Base-by-base conservation (phyloP, 441 rosid genomes). In the Biscutella laevigata region DNA sequence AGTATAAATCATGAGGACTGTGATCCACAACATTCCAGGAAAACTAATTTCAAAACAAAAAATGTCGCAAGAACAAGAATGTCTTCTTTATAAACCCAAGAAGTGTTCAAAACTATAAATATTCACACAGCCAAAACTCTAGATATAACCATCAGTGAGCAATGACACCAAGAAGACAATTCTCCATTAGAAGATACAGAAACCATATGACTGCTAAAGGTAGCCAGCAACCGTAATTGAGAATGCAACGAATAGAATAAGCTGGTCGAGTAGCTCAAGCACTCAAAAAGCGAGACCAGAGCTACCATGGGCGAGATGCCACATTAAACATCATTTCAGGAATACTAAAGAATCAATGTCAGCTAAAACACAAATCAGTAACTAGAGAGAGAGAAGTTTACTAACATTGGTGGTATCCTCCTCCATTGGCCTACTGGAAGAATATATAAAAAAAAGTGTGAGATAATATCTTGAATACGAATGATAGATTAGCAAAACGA, bases 361-460 rank as follows among this genome's bases (percentile, higher is more conserved):
- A n/a, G n/a, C n/a, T n/a, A 0, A 9, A 6, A 3, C 37, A 22
- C 25, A 51, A 33, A 11, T 12, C 32, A 14, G 48, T 6, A 22
- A 20, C 39, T 48, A 54, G 28, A 29, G 12, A 25, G n/a, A n/a
- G n/a, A 0, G 4, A 41, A 40, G 53, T 15, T 21, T 20, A 68
- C 82, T 77, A 61, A 77, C 92, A 19, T 40, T n/a, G n/a, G n/a
- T 69, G 47, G 57, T 62, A 60, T 81, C 92, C 37, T 77, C 92
- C 28, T 84, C 92, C 88, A 77, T 79, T 12, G 88, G 74, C 49
- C 74, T 78, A 53, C 92, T 84, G 64, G 20, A 66, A 46, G 44
- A 38, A 50, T 13, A 41, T 15, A 19, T 9, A 20, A 12, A 10
- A n/a, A 7, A 30, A 2, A 22, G 24, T 10, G 39, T 33, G 28